Conservation (phyloP, 2,329 filamentous ascomycete species). For the Paracoccidioides brasiliensis region DNA sequence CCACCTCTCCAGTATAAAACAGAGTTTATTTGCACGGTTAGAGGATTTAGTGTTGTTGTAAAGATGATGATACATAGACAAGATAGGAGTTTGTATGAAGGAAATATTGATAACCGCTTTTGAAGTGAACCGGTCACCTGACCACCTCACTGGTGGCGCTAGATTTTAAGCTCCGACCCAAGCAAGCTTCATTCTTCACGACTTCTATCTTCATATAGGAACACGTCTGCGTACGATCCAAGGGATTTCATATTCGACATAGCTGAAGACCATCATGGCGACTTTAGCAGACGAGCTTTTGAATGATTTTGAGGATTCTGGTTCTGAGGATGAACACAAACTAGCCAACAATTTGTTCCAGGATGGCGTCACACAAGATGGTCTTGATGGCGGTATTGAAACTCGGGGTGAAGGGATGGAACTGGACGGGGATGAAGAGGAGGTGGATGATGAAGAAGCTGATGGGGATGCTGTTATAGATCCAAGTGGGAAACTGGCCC, state of each 20-base stretch:
- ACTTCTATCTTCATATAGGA: neutral
- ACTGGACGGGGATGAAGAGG: constrained; percentile 16
- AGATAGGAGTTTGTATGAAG: neutral
- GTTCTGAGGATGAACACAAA: constrained; percentile 58
- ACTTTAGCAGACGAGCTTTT: constrained; percentile 85
- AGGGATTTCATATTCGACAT: neutral
- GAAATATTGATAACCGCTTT: neutral
- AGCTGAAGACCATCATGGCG: constrained; percentile 48
- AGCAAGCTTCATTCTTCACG: neutral
- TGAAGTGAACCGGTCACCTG: neutral
- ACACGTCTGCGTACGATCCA: neutral
- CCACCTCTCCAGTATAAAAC: neutral
- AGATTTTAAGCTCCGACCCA: neutral
- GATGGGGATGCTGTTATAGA: constrained; percentile 38
- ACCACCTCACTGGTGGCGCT: neutral
- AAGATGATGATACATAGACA: neutral
- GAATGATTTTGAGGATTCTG: constrained; percentile 79
- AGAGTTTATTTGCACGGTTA: neutral
- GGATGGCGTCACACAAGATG: constrained; percentile 26
- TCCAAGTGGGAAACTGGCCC: constrained; percentile 47
- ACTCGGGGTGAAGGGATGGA: constrained; percentile 12
- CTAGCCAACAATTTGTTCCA: constrained; percentile 38
- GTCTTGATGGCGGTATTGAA: constrained; percentile 18
- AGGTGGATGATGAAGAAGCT: constrained; percentile 2
- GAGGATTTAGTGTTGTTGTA: neutral